These are phyloP conservation scores for Amanita pseudoporphyria DNA, from an alignment of 768 basidiomycete species.

Conservation along the genomic window DNA sequence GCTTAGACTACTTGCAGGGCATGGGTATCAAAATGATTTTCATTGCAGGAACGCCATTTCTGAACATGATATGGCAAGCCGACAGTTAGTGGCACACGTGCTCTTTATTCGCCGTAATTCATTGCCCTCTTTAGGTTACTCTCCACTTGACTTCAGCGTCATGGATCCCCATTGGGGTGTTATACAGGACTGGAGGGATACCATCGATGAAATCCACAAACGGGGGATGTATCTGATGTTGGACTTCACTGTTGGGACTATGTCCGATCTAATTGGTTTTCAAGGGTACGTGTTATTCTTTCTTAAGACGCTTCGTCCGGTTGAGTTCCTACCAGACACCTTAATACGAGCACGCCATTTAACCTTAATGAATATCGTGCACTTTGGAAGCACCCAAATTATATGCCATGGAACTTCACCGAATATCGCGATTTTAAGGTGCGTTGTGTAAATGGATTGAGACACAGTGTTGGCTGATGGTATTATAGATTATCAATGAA, in stretches of 20 bases:
- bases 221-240: slow-evolving; percentile 87
- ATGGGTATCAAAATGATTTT: slow-evolving; percentile 84
- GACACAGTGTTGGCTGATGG: not conserved
- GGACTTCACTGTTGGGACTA: slow-evolving; percentile 92
- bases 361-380: slow-evolving; percentile 60
- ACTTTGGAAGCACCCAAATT: slow-evolving; percentile 65
- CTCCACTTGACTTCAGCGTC: slow-evolving; percentile 83
- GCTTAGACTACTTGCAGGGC: slow-evolving; percentile 80
- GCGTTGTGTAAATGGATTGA: slow-evolving; percentile 12
- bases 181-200: slow-evolving; percentile 64
- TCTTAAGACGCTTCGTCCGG: slow-evolving; percentile 2
- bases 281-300: slow-evolving; percentile 41
- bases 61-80: slow-evolving; percentile 97
- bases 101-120: slow-evolving; percentile 4
- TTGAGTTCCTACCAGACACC: slow-evolving; percentile 34
- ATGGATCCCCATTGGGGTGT: slow-evolving; percentile 92
- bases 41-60: slow-evolving; percentile 85
- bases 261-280: slow-evolving; percentile 82
- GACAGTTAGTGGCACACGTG: slow-evolving; percentile 57
- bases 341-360: slow-evolving; percentile 80
- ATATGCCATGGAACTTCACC: slow-evolving; percentile 80
- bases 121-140: slow-evolving; percentile 56
- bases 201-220: slow-evolving; percentile 70
- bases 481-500: slow-evolving; percentile 48
- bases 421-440: slow-evolving; percentile 79